Conservation (phyloP, 148 eudicot species). For the Rhododendron ferrugineum region DNA sequence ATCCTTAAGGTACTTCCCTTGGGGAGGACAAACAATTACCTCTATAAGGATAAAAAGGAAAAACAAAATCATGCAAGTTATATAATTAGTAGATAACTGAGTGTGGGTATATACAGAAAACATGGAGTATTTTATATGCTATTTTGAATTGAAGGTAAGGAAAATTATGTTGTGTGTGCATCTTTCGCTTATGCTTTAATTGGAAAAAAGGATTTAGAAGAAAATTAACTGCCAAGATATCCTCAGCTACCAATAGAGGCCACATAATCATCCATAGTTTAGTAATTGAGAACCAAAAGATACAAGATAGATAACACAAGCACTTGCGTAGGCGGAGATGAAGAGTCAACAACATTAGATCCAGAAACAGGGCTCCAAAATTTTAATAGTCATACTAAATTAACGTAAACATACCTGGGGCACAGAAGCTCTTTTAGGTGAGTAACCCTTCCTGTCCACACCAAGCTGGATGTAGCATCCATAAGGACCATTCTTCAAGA, state of each 20-base stretch:
- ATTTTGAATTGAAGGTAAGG: background rate
- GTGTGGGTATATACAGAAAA: background rate
- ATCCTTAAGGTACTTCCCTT: background rate
- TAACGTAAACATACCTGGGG: conserved; percentile 34
- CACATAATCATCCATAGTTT: background rate
- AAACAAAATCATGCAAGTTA: background rate
- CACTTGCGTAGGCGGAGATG: background rate
- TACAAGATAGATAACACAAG: background rate
- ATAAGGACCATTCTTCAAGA: conserved; percentile 81
- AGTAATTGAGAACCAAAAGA: background rate
- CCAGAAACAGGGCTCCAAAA: background rate
- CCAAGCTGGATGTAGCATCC: conserved; percentile 94
- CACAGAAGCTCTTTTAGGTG: conserved; percentile 71
- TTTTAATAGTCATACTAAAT: background rate
- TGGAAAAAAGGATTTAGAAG: background rate
- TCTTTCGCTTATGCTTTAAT: background rate
- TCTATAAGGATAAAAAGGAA: background rate
- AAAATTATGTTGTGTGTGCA: background rate
- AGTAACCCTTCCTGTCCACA: conserved; percentile 82
- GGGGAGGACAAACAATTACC: background rate
- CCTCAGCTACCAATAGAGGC: background rate
- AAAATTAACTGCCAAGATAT: background rate
- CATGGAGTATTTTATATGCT: background rate
- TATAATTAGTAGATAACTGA: background rate
- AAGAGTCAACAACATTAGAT: background rate